Percentiles rank a stretch among this genome's conserved stretches.
These are phyloP conservation scores for Cyclospora cayetanensis DNA, from an alignment of 169 alveolate species.

Conservation along the genomic window DNA sequence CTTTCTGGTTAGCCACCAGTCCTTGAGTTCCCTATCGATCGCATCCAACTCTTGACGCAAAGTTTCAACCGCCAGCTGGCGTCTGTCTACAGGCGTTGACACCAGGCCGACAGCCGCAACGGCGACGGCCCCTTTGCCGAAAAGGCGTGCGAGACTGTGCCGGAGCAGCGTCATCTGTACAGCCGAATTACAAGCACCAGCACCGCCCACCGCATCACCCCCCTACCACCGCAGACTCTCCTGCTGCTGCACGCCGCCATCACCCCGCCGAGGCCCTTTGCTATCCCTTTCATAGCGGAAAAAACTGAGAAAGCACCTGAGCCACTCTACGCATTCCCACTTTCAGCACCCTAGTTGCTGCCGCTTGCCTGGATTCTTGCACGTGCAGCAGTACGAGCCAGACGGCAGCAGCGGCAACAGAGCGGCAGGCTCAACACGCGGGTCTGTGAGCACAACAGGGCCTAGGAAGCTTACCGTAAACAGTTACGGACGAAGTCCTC, in stretches of 20 bases:
- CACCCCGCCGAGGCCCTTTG: too few relatives aligned
- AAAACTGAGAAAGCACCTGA: too few relatives aligned
- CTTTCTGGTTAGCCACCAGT: slow-evolving; percentile 53
- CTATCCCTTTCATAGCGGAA: too few relatives aligned
- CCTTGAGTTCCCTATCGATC: slow-evolving; percentile 57
- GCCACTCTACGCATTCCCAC: too few relatives aligned
- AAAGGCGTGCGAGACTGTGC: not conserved
- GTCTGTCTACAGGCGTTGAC: not conserved
- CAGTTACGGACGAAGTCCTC: not conserved
- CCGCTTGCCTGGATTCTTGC: too few relatives aligned
- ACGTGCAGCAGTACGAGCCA: too few relatives aligned
- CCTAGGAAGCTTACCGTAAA: not conserved
- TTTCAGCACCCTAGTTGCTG: too few relatives aligned
- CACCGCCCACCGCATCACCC: not conserved
- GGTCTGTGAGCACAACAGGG: not conserved
- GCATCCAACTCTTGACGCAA: slow-evolving; percentile 17
- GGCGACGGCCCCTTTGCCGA: not conserved
- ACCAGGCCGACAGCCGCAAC: not conserved
- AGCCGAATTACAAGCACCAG: not conserved
- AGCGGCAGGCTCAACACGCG: too few relatives aligned
- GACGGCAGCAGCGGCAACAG: too few relatives aligned
- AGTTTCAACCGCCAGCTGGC: not conserved
- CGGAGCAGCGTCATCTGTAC: not conserved
- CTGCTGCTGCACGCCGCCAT: not conserved
- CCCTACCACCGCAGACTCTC: not conserved